Evolutionary conservation across 257 asterid species (phyloP), one percentile per base, ranked within the genome.

Genomic region (Solanum arcanum): DNA sequence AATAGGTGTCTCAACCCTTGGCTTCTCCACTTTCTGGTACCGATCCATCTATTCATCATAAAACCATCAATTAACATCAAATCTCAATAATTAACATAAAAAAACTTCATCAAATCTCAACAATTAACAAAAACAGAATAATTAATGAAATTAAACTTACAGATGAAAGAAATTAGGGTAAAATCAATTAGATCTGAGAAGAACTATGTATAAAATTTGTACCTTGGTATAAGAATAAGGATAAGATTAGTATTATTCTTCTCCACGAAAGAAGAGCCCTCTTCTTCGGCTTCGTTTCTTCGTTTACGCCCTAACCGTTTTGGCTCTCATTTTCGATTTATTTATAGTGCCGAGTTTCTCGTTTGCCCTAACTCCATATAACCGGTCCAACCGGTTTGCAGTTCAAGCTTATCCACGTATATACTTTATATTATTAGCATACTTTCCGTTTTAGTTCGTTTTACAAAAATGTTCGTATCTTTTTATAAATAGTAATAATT

Each of bases 21-120:
- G 94, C 90, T 94, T 94, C 93, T 93, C 97, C 64, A 94, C 95
- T 91, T 89, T 92, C 83, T 91, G 93, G 94, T 94, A 94, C 86
- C 97, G 94, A 94, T 94, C 97, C 97, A 94, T 94, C 88, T 86
- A 73, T 8, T 47, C 68, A 39, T 85, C 60, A 85, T 35, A 47
- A 44, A 35, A 85, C n/a, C 56, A 33, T n/a, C 16, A 72, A 72
- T 14, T 29, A 15, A 47, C n/a, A 4, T 31, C 29, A 27, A 20
- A n/a, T 37, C 11, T 87, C 33, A 87, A 70, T 41, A 66, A 44
- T 66, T 20, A 44, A 31, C 52, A n/a, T 1, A 1, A 13, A 23
- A 37, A 62, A 62, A 62, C 14, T 60, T 62, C 31, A n/a, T 62
- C 31, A 62, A 62, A 62, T 62, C 5, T 21, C 76, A 69, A 7